Conservation (phyloP, 352 stramenopile genomes). For the Saprolegnia parasitica region DNA sequence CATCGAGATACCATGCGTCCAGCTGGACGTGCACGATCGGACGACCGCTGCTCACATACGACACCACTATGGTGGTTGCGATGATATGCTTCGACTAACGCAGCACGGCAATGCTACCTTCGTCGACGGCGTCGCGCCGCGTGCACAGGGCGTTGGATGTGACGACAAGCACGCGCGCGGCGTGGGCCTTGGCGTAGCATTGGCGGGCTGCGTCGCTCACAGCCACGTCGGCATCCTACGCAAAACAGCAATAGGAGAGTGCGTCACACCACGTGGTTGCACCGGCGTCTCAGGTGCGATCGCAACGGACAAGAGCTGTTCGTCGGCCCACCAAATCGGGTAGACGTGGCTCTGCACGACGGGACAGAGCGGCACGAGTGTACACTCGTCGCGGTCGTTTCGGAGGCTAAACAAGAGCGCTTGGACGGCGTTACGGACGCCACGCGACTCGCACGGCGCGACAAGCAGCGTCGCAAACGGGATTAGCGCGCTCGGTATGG, state of each 20-base stretch:
- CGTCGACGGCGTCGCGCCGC: not conserved
- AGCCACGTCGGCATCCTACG: not conserved
- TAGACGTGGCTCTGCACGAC: slow-evolving; percentile 7
- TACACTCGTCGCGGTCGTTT: not conserved
- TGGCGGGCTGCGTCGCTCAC: not conserved
- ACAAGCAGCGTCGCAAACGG: slow-evolving; percentile 15
- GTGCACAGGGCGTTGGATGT: not conserved
- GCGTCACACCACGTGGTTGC: not conserved
- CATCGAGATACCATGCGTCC: not conserved
- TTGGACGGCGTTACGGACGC: slow-evolving; percentile 7
- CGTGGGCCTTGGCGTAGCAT: not conserved
- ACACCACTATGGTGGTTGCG: not conserved
- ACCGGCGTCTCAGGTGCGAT: not conserved
- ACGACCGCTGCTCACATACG: not conserved
- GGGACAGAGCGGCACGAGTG: slow-evolving; percentile 5
- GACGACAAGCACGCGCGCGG: not conserved
- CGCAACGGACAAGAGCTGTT: slow-evolving; percentile 9
- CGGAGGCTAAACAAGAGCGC: slow-evolving; percentile 20
- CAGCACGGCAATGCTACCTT: not conserved
- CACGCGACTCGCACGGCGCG: not conserved
- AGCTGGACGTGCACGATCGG: not conserved
- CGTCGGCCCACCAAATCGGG: slow-evolving; percentile 15
- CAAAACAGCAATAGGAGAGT: not conserved
- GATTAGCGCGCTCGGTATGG: not conserved
- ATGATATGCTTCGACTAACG: not conserved